Conservation (phyloP, 2,329 filamentous ascomycete genomes). For the Phialocephala subalpina region DNA sequence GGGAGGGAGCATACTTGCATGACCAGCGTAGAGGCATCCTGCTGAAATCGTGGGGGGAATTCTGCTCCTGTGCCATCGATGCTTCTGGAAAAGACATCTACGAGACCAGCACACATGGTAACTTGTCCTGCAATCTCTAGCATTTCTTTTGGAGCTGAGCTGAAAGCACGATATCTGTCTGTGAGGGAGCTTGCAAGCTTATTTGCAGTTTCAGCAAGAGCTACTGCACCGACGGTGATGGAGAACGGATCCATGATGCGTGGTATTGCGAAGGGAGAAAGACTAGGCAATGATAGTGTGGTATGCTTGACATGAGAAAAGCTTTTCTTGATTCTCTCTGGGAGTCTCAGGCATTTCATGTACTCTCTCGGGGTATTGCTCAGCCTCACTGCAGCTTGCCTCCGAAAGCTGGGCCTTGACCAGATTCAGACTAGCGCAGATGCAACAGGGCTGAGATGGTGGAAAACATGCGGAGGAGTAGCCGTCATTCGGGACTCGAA, state of each 20-base stretch:
- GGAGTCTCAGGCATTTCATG: neutral
- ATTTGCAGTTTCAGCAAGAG: conserved; percentile 25
- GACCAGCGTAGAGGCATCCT: conserved; percentile 20
- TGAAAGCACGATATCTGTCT: conserved; percentile 27
- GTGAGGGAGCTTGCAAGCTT: conserved; percentile 24
- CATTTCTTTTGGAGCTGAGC: conserved; percentile 28
- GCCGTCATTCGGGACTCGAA: too few relatives aligned
- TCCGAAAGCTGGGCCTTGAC: neutral
- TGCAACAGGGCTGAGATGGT: too few relatives aligned
- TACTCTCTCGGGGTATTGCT: neutral
- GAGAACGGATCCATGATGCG: conserved; percentile 24
- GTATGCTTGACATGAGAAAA: neutral
- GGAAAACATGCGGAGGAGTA: too few relatives aligned
- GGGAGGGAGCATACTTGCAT: conserved; percentile 16
- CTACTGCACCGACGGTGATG: conserved; percentile 22
- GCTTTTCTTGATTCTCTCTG: neutral
- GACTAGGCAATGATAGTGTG: neutral
- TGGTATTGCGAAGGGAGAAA: neutral
- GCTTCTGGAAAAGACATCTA: conserved; percentile 27
- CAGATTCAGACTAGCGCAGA: neutral
- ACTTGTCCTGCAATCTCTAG: conserved; percentile 27
- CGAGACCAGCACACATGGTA: conserved; percentile 24
- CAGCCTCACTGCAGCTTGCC: neutral
- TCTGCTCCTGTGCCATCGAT: conserved; percentile 18
- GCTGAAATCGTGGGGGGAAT: conserved; percentile 22